Percentiles rank a stretch among this genome's conserved stretches.
Conservation (phyloP, 2,329 filamentous ascomycete species). For the Xylariaceae sp. region DNA sequence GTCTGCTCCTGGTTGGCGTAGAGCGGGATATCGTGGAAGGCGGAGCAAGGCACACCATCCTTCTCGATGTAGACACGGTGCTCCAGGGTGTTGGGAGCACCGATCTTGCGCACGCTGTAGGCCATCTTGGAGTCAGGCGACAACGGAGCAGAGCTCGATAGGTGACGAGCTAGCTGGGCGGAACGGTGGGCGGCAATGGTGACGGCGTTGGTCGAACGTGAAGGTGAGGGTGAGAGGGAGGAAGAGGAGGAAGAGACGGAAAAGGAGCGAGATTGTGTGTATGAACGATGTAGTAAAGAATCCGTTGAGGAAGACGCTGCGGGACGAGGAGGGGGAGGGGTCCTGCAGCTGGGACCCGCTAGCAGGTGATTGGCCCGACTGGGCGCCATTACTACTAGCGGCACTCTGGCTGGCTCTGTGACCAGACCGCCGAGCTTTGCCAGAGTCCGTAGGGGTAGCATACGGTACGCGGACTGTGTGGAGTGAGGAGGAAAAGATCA, state of each 20-base stretch:
- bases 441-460: neutral
- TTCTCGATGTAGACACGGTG: constrained; percentile 97
- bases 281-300: constrained; percentile 10
- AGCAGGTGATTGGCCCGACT: constrained; percentile 3
- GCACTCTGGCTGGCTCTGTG: neutral
- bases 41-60: constrained; percentile 87
- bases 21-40: constrained; percentile 97
- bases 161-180: constrained; percentile 48
- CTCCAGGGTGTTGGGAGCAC: constrained; percentile 84
- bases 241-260: constrained; percentile 7
- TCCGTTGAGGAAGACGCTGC: neutral
- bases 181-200: constrained; percentile 44
- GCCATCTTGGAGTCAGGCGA: constrained; percentile 42
- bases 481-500: too few species aligned
- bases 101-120: constrained; percentile 82
- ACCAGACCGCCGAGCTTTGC: neutral
- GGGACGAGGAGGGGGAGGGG: constrained; percentile 1
- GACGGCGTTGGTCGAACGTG: constrained; percentile 8
- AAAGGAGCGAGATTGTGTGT: constrained; percentile 11
- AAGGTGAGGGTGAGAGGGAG: constrained; percentile 5
- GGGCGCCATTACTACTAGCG: neutral
- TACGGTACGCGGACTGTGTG: too few species aligned
- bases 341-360: too few species aligned
- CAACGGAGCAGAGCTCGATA: constrained; percentile 32
- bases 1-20: constrained; percentile 96